These are phyloP conservation scores for Cucumis melo DNA, from an alignment of 306 rosid species.

Conservation along the genomic window DNA sequence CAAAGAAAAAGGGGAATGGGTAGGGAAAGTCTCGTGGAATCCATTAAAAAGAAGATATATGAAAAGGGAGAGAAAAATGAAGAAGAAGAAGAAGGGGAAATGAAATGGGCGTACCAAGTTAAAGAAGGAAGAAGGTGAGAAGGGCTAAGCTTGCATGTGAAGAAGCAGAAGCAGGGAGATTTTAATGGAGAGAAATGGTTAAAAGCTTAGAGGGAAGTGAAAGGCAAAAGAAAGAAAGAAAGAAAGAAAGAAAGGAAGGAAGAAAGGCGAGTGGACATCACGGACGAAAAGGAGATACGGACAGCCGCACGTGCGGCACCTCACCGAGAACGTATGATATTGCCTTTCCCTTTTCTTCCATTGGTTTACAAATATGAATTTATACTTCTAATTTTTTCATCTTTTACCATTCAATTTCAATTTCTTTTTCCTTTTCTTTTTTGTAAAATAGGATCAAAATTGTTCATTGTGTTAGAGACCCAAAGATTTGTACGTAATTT, in stretches of 20 bases:
- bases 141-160: not conserved
- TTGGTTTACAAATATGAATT: too few species aligned
- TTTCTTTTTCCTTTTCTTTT: too few species aligned
- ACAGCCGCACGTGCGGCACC: not conserved
- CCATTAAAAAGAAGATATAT: not conserved
- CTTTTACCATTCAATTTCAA: too few species aligned
- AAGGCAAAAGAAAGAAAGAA: not conserved
- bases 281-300: conserved; percentile 7
- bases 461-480: too few species aligned
- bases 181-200: not conserved
- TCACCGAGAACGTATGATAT: not conserved
- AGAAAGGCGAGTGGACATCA: not conserved
- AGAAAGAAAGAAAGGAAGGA: not conserved
- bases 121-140: not conserved
- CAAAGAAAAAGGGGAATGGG: not conserved
- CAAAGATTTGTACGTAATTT: too few species aligned
- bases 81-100: not conserved
- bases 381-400: too few species aligned
- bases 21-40: not conserved
- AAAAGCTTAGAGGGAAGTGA: not conserved
- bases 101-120: not conserved
- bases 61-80: too few species aligned
- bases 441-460: too few species aligned
- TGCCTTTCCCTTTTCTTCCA: not conserved
- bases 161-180: not conserved